Percentiles rank a stretch among this genome's conserved stretches.
Evolutionary conservation across 352 stramenopile species (phyloP).

Genomic region (Thalassiosira mediterranea): DNA sequence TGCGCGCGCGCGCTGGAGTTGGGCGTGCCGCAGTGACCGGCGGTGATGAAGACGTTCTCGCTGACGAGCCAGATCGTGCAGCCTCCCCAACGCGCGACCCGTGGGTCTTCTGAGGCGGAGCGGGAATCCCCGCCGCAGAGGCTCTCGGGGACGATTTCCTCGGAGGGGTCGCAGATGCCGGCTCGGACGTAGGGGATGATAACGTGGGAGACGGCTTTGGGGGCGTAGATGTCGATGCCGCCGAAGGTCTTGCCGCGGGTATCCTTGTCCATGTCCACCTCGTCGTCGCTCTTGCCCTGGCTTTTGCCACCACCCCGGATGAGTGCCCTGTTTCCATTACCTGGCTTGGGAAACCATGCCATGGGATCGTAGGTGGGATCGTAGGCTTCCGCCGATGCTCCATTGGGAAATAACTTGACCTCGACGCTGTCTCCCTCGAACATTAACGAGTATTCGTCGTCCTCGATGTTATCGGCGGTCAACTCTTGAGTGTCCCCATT

Average conservation of each 20-base stretch:
- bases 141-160: neutral
- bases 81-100: neutral
- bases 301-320: too few relatives aligned
- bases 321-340: too few relatives aligned
- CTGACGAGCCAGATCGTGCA: slow-evolving; percentile 18
- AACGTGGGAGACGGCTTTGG: too few relatives aligned
- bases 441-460: neutral
- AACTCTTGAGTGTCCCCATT: neutral
- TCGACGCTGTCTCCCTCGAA: neutral
- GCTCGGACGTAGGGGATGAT: neutral
- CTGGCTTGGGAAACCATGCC: too few relatives aligned
- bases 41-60: slow-evolving; percentile 11
- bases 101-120: slow-evolving; percentile 2
- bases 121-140: slow-evolving; percentile 14
- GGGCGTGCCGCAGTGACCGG: slow-evolving; percentile 12
- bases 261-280: too few relatives aligned
- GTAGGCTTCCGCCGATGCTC: too few relatives aligned
- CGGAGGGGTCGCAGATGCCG: neutral
- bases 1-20: neutral
- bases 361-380: too few relatives aligned
- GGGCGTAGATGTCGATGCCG: too few relatives aligned
- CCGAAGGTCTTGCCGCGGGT: too few relatives aligned
- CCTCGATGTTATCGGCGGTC: neutral
- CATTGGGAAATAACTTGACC: neutral
- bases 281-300: too few relatives aligned